These are phyloP conservation scores for Rhizoclosmatium sp. DNA, from an alignment of 192 early-diverging fungal species.

Conservation along the genomic window DNA sequence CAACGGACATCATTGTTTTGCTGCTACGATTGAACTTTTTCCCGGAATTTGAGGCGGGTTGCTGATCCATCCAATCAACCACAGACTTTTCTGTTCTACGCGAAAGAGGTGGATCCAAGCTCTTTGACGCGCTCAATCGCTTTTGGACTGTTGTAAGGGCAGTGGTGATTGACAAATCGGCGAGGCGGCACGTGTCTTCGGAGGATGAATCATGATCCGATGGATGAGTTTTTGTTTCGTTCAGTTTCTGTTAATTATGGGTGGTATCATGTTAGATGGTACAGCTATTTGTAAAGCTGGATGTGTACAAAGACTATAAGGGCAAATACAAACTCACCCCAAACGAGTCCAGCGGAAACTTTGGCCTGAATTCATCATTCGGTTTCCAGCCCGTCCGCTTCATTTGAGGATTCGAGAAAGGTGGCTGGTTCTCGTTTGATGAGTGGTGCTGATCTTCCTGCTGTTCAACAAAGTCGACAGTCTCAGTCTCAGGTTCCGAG, in stretches of 20 bases:
- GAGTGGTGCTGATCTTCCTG: background rate
- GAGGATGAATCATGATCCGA: background rate
- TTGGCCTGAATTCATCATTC: background rate
- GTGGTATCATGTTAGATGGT: background rate
- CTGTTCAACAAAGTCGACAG: background rate
- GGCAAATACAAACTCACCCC: background rate
- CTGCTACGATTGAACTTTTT: background rate
- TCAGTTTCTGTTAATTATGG: background rate
- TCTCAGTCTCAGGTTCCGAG: background rate
- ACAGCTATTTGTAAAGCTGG: no score
- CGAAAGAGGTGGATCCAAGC: background rate
- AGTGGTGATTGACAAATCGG: background rate
- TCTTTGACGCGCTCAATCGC: background rate
- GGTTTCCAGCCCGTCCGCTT: background rate
- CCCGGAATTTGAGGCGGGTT: background rate
- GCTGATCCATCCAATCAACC: background rate
- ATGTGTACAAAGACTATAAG: background rate
- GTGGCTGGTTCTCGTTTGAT: no score
- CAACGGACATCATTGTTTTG: background rate
- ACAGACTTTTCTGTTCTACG: background rate
- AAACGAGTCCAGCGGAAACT: slow-evolving; percentile 1
- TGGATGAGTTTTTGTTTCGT: background rate
- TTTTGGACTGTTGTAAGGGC: background rate
- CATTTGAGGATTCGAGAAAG: background rate
- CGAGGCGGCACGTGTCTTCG: background rate